A percentile compares a stretch with the other conserved stretches of the same genome.
phyloP scores from a whole-genome alignment of 1,139 yeast genomes.

The Debaryomyces nepalensis region DNA sequence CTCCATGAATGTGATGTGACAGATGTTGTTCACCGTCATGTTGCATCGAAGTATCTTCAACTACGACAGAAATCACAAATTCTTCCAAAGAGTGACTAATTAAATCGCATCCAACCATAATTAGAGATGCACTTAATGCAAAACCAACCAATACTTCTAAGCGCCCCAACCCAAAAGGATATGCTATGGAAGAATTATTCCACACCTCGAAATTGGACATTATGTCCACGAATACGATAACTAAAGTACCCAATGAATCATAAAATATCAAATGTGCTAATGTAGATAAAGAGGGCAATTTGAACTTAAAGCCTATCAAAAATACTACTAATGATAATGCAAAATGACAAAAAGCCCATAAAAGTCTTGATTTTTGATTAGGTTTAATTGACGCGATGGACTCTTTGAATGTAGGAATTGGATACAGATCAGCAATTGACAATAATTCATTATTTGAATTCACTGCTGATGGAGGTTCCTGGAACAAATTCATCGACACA shows the following conservation, averaged over 20 bases:
- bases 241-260: conserved; percentile 79
- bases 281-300: conserved; percentile 70
- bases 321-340: conserved; percentile 59
- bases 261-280: conserved; percentile 86
- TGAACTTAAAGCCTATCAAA: conserved; percentile 58
- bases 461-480: conserved; percentile 73
- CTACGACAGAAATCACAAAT: conserved; percentile 54
- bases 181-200: conserved; percentile 80
- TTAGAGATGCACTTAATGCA: conserved; percentile 80
- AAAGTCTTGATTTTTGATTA: conserved; percentile 59
- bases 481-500: conserved; percentile 95
- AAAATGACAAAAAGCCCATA: conserved; percentile 73
- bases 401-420: conserved; percentile 76
- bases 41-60: conserved; percentile 29
- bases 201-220: conserved; percentile 92
- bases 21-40: conserved; percentile 33
- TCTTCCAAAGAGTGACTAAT: conserved; percentile 86
- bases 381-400: conserved; percentile 57
- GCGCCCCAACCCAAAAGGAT: conserved; percentile 91
- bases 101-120: conserved; percentile 90
- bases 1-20: conserved; percentile 60
- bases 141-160: conserved; percentile 87
- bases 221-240: conserved; percentile 73
- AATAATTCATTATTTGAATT: conserved; percentile 55
- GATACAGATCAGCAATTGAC: conserved; percentile 76